Percentiles rank a stretch among this genome's conserved stretches.
These are phyloP conservation scores for Blastobotrys capitulatus DNA, from an alignment of 1,139 yeast species.

Conservation along the genomic window DNA sequence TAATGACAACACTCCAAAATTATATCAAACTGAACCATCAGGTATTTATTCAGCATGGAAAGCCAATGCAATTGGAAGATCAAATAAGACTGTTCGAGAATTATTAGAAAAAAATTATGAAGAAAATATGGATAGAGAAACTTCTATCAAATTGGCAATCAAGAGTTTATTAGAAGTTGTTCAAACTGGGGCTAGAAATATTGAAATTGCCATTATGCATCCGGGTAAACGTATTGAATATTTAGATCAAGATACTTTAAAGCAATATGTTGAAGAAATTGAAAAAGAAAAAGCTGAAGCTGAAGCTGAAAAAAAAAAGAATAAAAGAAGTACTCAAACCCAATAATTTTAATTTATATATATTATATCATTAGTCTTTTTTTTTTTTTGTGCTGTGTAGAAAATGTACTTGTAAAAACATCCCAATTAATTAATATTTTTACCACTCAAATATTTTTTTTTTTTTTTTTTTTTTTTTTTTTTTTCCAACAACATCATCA, in stretches of 20 bases:
- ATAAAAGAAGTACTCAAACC: conserved; percentile 6
- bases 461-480: not conserved
- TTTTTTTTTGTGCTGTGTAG: not conserved
- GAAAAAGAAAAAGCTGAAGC: conserved; percentile 91
- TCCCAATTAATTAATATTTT: not conserved
- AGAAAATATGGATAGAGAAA: conserved; percentile 65
- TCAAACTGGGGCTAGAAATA: conserved; percentile 95
- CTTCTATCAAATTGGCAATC: conserved; percentile 74
- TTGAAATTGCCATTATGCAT: conserved; percentile 83
- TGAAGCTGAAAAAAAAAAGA: conserved; percentile 70
- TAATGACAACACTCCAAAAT: conserved; percentile 70
- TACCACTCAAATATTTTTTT: not conserved
- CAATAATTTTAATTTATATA: not conserved
- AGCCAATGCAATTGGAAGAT: conserved; percentile 95
- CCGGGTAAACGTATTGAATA: conserved; percentile 48
- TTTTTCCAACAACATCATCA: not conserved
- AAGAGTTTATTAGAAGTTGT: conserved; percentile 91
- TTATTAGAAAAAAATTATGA: conserved; percentile 87
- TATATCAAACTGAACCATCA: conserved; percentile 95
- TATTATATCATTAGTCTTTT: not conserved
- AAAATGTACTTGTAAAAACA: not conserved
- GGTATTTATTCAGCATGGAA: conserved; percentile 99
- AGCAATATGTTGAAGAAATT: conserved; percentile 69
- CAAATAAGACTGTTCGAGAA: conserved; percentile 92
- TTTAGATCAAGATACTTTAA: conserved; percentile 62